Evolutionary conservation across 306 rosid genomes (phyloP).

Genomic region (Prinsepia uniflora): DNA sequence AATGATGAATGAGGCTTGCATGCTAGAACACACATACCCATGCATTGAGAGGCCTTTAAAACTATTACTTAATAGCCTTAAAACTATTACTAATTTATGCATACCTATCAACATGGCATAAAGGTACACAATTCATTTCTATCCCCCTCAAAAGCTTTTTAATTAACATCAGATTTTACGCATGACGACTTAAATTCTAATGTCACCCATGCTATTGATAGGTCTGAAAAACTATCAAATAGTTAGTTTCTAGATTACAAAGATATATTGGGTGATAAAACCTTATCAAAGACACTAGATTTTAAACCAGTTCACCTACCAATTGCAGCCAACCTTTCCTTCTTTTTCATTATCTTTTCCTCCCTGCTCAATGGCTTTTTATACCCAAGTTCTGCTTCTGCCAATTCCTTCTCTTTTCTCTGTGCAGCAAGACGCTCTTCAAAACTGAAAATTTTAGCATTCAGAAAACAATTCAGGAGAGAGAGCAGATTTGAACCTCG

Average conservation of each 20-base stretch:
- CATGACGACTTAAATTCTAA: constrained; percentile 1
- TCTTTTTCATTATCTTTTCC: constrained; percentile 79
- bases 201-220: not conserved
- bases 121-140: not conserved
- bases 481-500: not conserved
- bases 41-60: not conserved
- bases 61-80: not conserved
- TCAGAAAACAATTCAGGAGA: not conserved
- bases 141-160: not conserved
- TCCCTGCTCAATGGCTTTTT: constrained; percentile 86
- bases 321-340: constrained; percentile 96
- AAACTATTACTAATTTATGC: no score
- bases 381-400: constrained; percentile 71
- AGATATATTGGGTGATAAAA: constrained; percentile 12
- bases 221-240: not conserved
- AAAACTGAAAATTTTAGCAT: constrained; percentile 49
- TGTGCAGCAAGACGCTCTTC: constrained; percentile 97
- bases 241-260: not conserved
- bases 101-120: not conserved
- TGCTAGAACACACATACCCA: not conserved
- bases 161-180: not conserved
- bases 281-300: not conserved
- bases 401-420: constrained; percentile 78
- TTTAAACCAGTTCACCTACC: constrained; percentile 49
- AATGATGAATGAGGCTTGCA: not conserved